Base-by-base conservation (phyloP, 352 stramenopile species). In the Pythium scleroteichum region DNA sequence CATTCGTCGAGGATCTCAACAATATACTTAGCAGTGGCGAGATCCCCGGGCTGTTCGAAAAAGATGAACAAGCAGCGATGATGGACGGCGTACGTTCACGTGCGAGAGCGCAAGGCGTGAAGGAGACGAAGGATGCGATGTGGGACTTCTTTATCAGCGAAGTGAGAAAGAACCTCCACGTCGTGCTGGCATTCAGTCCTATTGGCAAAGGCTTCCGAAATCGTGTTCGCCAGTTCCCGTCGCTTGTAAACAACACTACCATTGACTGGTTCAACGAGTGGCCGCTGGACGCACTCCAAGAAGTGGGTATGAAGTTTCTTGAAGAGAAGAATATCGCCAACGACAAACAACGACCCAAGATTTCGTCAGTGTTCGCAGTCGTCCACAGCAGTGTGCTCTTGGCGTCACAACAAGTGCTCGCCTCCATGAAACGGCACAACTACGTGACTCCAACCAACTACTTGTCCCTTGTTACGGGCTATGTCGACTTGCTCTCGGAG, bases 391-490 rank as follows among this genome's bases (percentile, higher is more conserved):
- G 76, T 22, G 92, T 97, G 5, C 68, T 96, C 23, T 65, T 92
- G 5, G 79, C 86, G 4, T 97, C 87, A 0, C 69, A 78, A 0
- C 81, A 94, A 71, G 88, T 98, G 40, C 75, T 95, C 2, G 77
- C 76, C 2, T 85, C 89, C 27, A 94, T 98, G 72, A 97, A 97
- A 67, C 82, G 93, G 3, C 85, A 96, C 72, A 98, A 97, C 62
- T 98, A 98, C 53, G 90, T 98, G 29, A 98, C 93, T 0, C 93
- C 93, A 17, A 98, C 93, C 1, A 97, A 97, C 56, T 98, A 95
- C 56, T 55, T 98, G 33, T 94, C 95, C 14, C 85, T 98, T 0
- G 90, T 98, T 7, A 98, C 92, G 22, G 91, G 88, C 12, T 98
- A 97, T 49, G 82, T 95, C 6, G 82, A 95, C 33, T 61, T 93